Evolutionary conservation across 2,329 filamentous ascomycete species (phyloP).

Genomic region (Monosporascus sp.): DNA sequence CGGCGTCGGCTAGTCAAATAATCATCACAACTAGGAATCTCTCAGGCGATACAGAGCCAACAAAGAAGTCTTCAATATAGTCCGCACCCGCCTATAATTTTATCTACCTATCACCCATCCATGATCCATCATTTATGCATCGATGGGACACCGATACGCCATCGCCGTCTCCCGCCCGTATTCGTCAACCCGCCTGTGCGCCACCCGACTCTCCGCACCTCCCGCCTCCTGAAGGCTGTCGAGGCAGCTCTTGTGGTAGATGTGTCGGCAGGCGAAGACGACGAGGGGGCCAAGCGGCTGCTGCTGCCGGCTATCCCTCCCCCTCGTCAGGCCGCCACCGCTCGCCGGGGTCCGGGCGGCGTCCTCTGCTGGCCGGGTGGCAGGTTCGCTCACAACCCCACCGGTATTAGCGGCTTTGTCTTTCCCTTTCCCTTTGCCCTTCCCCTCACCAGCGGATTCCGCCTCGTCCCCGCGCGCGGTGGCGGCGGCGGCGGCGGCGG

Average conservation of each 20-base stretch:
- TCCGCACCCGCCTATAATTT: no score
- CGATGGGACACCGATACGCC: constrained; percentile 52
- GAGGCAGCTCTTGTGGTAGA: constrained; percentile 64
- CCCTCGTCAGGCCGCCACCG: constrained; percentile 35
- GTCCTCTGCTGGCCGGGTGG: neutral
- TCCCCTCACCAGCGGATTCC: constrained; percentile 23
- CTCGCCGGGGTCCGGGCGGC: constrained; percentile 2
- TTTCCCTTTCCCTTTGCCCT: constrained; percentile 49
- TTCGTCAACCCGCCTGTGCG: constrained; percentile 37
- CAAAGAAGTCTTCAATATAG: no score
- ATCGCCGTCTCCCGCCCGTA: constrained; percentile 38
- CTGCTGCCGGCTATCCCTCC: constrained; percentile 23
- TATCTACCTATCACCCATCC: no score
- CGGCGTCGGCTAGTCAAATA: no score
- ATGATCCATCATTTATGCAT: constrained; percentile 33
- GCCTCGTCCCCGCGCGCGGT: constrained; percentile 11
- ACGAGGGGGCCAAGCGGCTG: constrained; percentile 59
- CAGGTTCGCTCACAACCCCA: neutral
- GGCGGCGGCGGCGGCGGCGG: neutral
- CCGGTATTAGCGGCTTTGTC: constrained; percentile 32
- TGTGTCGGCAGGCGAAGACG: constrained; percentile 64
- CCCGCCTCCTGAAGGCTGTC: constrained; percentile 50
- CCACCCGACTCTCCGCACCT: constrained; percentile 33
- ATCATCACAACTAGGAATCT: no score
- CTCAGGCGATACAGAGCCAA: no score